Percentiles rank a stretch among this genome's conserved stretches.
These are phyloP conservation scores for Pseudogymnoascus verrucosus DNA, from an alignment of 2,329 filamentous ascomycete species.

Conservation along the genomic window DNA sequence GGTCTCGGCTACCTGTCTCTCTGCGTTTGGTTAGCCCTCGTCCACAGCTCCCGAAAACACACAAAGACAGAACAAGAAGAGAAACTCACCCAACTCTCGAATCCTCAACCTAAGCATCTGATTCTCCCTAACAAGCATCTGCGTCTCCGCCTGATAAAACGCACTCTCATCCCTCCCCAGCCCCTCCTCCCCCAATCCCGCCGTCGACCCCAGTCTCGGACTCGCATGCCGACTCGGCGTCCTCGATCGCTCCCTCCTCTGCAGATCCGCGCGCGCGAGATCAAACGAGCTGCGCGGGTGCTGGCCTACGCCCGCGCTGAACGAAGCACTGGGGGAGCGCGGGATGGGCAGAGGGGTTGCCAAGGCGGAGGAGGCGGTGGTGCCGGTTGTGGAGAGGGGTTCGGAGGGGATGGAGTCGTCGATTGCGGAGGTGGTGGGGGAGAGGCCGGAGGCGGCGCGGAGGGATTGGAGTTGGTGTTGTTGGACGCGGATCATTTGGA, in stretches of 20 bases:
- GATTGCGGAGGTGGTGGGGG: conserved; percentile 32
- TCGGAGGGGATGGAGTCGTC: conserved; percentile 32
- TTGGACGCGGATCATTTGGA: conserved; percentile 69
- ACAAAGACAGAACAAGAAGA: background rate
- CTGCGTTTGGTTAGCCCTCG: background rate
- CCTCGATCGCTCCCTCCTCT: conserved; percentile 41
- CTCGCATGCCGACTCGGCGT: conserved; percentile 50
- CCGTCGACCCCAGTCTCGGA: conserved; percentile 50
- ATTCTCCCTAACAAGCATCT: conserved; percentile 69
- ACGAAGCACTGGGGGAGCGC: conserved; percentile 36
- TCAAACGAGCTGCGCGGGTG: conserved; percentile 52
- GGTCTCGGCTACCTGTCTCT: conserved; percentile 18
- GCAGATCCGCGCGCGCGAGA: conserved; percentile 46
- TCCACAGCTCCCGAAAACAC: background rate
- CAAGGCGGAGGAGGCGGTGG: conserved; percentile 35
- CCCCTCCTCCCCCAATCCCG: conserved; percentile 46
- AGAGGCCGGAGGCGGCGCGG: conserved; percentile 34
- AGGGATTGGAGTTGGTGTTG: conserved; percentile 62
- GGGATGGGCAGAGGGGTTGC: conserved; percentile 32
- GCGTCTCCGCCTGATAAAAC: conserved; percentile 76
- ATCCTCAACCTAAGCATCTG: conserved; percentile 74
- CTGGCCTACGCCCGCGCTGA: background rate
- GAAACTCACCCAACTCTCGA: conserved; percentile 56
- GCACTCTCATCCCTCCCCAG: conserved; percentile 57
- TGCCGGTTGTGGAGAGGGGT: conserved; percentile 34